Evolutionary conservation across 352 stramenopile species (phyloP), one percentile per base, ranked within the genome.

Genomic region (Globisporangium lucens): DNA sequence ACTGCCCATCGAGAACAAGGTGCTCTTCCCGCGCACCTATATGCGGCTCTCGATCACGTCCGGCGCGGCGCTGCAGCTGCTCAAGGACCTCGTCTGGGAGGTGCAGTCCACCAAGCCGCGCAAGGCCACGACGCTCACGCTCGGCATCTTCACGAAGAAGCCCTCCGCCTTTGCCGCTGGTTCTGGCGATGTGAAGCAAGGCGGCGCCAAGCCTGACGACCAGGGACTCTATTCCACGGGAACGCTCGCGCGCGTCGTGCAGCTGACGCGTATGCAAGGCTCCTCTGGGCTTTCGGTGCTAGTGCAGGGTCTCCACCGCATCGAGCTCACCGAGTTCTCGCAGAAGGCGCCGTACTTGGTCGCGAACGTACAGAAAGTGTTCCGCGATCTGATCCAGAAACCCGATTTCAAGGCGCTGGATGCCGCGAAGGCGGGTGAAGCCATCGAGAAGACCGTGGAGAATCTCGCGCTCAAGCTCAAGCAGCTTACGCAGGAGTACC

Each of bases 31-130:
- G 13, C 76, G 77, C 36, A 90, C 83, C 61, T 91, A 93, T 62
- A 72, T 91, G 70, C 85, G 85, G 38, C 77, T 93, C 27, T 74
- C 82, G 58, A 84, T 91, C 61, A 88, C 79, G 65, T 83, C 82
- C 33, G 59, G 82, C 17, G 79, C 76, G 22, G 80, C 80, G 56
- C 73, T 93, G 66, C 82, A 89, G 72, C 77, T 93, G 47, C 79
- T 93, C 51, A 91, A 93, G 58, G 83, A 93, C 60, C 71, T 91
- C 9, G 78, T 93, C 20, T 93, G 82, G 85, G 82, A 93, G 56
- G 80, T 88, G 15, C 80, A 85, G 35, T 72, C 78, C 58, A 78
- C 73, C 56, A 88, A 82, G 67, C 68, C 76, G n/a, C 70, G 70
- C 22, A 77, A 75, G 43, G 66, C 71, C 10, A 68, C 74, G 41